Conservation (phyloP, 2,329 filamentous ascomycete genomes). For the Hirsutella minnesotensis region DNA sequence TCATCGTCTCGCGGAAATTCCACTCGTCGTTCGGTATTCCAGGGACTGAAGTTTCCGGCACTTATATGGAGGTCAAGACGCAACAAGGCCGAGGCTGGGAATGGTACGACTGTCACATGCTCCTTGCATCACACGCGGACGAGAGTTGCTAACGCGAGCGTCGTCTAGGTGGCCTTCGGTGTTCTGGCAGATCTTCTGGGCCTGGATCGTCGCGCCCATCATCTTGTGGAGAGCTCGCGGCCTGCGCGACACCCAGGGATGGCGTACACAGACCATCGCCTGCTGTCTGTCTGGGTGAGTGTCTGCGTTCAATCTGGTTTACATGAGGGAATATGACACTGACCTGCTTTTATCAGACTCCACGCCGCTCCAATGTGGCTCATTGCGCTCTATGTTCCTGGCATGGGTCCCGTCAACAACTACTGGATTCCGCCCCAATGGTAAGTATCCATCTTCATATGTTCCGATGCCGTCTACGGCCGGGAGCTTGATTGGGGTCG, state of each 20-base stretch:
- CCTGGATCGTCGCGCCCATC: conserved; percentile 48
- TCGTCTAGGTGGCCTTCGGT: conserved; percentile 38
- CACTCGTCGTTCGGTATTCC: conserved; percentile 48
- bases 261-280: conserved; percentile 50
- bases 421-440: conserved; percentile 51
- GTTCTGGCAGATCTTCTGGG: conserved; percentile 53
- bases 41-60: conserved; percentile 48
- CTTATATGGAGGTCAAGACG: conserved; percentile 35
- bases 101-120: conserved; percentile 34
- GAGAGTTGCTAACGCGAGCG: background rate
- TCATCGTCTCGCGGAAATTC: conserved; percentile 52
- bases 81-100: conserved; percentile 46
- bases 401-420: conserved; percentile 37
- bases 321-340: no score
- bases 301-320: background rate
- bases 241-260: conserved; percentile 54
- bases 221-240: conserved; percentile 49
- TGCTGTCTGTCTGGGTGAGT: conserved; percentile 34
- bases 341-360: conserved; percentile 26
- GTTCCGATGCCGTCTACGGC: background rate
- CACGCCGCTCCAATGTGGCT: conserved; percentile 59
- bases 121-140: background rate
- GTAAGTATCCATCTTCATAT: conserved; percentile 24
- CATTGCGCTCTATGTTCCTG: conserved; percentile 40
- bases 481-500: background rate